These are phyloP conservation scores for Taphrina populina DNA, from an alignment of 1,139 yeast genomes.

Conservation along the genomic window DNA sequence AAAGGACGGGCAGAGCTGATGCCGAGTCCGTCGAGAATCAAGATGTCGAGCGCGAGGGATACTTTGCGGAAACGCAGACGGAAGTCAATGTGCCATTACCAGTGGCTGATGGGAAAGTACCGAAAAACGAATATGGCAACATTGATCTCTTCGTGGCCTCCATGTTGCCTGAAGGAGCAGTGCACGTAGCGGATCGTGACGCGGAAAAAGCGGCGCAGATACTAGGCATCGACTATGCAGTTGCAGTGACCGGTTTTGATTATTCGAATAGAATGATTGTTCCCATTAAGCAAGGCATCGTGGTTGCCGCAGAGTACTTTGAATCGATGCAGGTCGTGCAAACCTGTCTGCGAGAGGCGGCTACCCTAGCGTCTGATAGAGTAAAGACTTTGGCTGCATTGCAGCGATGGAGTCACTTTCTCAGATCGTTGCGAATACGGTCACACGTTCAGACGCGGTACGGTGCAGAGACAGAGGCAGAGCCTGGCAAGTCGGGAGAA, in stretches of 20 bases:
- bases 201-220: slow-evolving; percentile 40
- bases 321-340: slow-evolving; percentile 61
- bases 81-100: slow-evolving; percentile 67
- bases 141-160: slow-evolving; percentile 71
- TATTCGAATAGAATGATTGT: slow-evolving; percentile 55
- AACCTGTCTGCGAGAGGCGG: neutral
- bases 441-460: slow-evolving; percentile 4
- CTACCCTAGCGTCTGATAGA: neutral
- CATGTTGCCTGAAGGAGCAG: slow-evolving; percentile 83
- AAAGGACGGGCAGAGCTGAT: slow-evolving; percentile 37
- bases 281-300: slow-evolving; percentile 74
- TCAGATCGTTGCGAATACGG: slow-evolving; percentile 10
- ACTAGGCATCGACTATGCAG: slow-evolving; percentile 74
- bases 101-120: slow-evolving; percentile 50
- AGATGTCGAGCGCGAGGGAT: slow-evolving; percentile 54
- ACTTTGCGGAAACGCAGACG: slow-evolving; percentile 79
- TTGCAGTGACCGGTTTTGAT: slow-evolving; percentile 78
- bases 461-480: slow-evolving; percentile 7
- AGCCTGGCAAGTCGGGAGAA: neutral
- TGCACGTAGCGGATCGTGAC: slow-evolving; percentile 50
- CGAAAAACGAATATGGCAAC: slow-evolving; percentile 77
- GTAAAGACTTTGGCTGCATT: slow-evolving; percentile 5
- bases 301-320: slow-evolving; percentile 61
- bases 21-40: slow-evolving; percentile 42
- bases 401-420: slow-evolving; percentile 15